phyloP scores from a whole-genome alignment of 441 rosid species.

The Gossypium trilobum region DNA sequence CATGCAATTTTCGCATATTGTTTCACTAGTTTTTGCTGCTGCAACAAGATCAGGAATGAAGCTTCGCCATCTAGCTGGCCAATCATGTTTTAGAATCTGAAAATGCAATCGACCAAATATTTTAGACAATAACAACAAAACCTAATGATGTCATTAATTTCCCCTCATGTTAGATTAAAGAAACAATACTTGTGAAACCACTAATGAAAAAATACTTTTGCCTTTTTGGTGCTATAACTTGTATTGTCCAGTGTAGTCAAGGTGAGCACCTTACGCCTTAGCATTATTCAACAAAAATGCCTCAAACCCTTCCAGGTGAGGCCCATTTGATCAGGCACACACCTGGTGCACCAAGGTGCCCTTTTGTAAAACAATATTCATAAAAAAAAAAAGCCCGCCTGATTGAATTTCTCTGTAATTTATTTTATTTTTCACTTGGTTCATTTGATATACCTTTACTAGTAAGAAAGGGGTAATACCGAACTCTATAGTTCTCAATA shows the following conservation, averaged over 20 bases:
- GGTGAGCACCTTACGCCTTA: too few relatives aligned
- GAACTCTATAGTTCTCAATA: too few relatives aligned
- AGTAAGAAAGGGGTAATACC: too few relatives aligned
- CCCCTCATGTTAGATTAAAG: not conserved
- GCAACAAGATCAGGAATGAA: constrained; percentile 99
- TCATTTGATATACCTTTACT: too few relatives aligned
- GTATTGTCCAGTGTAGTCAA: not conserved
- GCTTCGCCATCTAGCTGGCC: constrained; percentile 98
- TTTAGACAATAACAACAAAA: not conserved
- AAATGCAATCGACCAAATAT: constrained; percentile 4
- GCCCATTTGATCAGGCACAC: too few relatives aligned
- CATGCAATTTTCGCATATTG: constrained; percentile 99
- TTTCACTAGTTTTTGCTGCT: constrained; percentile 98
- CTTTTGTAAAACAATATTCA: too few relatives aligned
- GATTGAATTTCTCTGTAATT: too few relatives aligned
- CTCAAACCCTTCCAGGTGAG: too few relatives aligned
- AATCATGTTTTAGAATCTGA: constrained; percentile 98
- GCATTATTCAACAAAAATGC: too few relatives aligned
- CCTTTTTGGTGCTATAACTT: not conserved
- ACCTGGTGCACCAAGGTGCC: too few relatives aligned
- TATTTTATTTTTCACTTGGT: too few relatives aligned
- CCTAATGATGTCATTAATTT: not conserved
- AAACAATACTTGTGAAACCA: not conserved
- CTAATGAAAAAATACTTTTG: not conserved
- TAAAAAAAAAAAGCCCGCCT: too few relatives aligned